A percentile compares a stretch with the other conserved stretches of the same genome.
Conservation (phyloP, 305 asterid species). For the Euphrasia arctica region DNA sequence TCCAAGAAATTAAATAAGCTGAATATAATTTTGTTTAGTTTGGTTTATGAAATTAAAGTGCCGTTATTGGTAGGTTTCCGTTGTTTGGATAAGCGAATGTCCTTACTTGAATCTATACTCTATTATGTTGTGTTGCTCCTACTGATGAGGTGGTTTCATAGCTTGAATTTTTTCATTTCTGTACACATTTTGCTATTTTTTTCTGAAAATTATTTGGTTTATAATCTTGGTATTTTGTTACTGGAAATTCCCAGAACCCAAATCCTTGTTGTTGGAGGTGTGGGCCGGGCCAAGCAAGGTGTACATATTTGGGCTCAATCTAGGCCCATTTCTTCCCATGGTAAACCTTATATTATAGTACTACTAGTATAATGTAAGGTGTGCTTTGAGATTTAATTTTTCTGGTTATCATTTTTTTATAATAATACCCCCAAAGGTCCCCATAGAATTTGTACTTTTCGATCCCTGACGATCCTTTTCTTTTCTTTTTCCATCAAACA, state of each 20-base stretch:
- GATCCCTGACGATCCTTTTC: neutral
- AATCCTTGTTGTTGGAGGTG: neutral
- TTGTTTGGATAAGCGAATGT: neutral
- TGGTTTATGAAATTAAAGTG: neutral
- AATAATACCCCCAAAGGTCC: neutral
- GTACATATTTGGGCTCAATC: constrained; percentile 9
- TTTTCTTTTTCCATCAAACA: constrained; percentile 11
- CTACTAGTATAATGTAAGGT: too few species aligned
- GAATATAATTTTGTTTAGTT: too few species aligned
- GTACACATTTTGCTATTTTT: neutral
- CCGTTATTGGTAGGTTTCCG: neutral
- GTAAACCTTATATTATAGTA: too few species aligned
- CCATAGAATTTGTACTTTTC: neutral
- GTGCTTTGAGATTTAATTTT: too few species aligned
- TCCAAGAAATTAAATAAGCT: neutral
- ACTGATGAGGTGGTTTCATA: too few species aligned
- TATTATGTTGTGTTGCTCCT: neutral
- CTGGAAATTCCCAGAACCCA: too few species aligned
- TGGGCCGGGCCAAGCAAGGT: too few species aligned
- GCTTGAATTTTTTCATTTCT: neutral
- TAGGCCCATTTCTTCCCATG: neutral
- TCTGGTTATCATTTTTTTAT: neutral
- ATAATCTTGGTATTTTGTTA: too few species aligned
- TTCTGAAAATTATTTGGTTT: neutral
- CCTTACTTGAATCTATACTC: neutral